These are phyloP conservation scores for Amesomyces nigricolor DNA, from an alignment of 2,329 filamentous ascomycete species.

Conservation along the genomic window DNA sequence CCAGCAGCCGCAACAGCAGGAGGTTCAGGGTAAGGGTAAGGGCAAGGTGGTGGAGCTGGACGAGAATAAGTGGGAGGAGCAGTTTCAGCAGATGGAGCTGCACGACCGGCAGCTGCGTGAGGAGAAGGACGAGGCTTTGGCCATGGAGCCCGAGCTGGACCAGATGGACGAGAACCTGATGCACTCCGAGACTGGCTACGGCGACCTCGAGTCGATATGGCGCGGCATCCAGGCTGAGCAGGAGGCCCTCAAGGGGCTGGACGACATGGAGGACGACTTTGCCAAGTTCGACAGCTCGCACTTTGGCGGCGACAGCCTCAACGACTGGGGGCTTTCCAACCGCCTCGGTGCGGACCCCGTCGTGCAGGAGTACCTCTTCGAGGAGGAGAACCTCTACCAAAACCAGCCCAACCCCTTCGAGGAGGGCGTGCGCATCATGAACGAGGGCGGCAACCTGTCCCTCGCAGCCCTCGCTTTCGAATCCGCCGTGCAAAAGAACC, in stretches of 20 bases:
- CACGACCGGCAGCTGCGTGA: slow-evolving; percentile 51
- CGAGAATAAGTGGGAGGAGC: slow-evolving; percentile 91
- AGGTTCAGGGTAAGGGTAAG: slow-evolving; percentile 64
- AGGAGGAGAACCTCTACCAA: slow-evolving; percentile 86
- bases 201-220: slow-evolving; percentile 89
- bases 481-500: slow-evolving; percentile 85
- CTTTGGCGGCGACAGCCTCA: slow-evolving; percentile 31
- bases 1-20: slow-evolving; percentile 40
- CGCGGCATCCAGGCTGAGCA: slow-evolving; percentile 73
- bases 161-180: slow-evolving; percentile 65
- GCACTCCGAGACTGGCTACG: slow-evolving; percentile 68
- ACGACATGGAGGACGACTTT: slow-evolving; percentile 59
- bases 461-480: slow-evolving; percentile 92
- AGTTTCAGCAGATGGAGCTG: slow-evolving; percentile 84
- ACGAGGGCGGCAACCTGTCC: slow-evolving; percentile 87
- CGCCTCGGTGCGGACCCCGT: slow-evolving; percentile 65
- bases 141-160: slow-evolving; percentile 81
- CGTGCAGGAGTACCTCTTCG: slow-evolving; percentile 88
- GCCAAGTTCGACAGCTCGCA: slow-evolving; percentile 60
- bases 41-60: slow-evolving; percentile 92
- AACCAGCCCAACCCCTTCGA: slow-evolving; percentile 74
- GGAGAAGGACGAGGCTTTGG: slow-evolving; percentile 54
- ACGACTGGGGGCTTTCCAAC: slow-evolving; percentile 65
- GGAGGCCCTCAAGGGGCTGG: slow-evolving; percentile 63
- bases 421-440: slow-evolving; percentile 88